Base-by-base conservation (phyloP, 768 basidiomycete species). In the Trametes cubensis region DNA sequence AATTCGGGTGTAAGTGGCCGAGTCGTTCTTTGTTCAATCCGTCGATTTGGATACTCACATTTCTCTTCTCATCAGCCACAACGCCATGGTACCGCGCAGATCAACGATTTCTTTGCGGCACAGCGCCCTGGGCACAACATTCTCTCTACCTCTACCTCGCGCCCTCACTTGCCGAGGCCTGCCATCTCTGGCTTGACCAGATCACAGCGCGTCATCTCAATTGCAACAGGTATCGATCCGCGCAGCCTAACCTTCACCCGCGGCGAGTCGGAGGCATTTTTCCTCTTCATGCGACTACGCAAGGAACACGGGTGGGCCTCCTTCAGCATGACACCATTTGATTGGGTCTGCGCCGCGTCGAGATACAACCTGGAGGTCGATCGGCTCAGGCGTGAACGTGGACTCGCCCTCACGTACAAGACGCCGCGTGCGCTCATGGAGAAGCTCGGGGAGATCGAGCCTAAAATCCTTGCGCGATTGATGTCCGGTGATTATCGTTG, bases 231-330 rank as follows among this genome's bases (percentile, higher is more conserved):
- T 48, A 7, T 68, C n/a, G 48, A 68, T 40, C 26, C 55, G 0
- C 58, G 48, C 14, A 54, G 47, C 3, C 25, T 66, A 39, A n/a
- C 23, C 6, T 53, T 64, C 44, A 7, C 38, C 1, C 13, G 25
- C 21, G 47, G 30, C 28, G 28, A 30, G 28, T 30, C 28, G 15
- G 15, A 51, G 20, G 62, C 64, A 28, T 68, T 58, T 48, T 66
- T 58, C 34, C 23, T 64, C 2, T 68, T 68, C 53, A 68, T 64
- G 62, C 28, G 62, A 34, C 18, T 68, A 2, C 65, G 67, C 2
- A 47, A 10, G 4, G 53, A 60, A 41, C 38, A 41, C 11, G 4
- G 60, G 34, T 68, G 67, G 67, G 60, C 60, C 4, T 66, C 67
- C 8, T 66, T 58, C 49, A 28, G 20, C 20, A 66, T 68, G 65